Evolutionary conservation across 345 rosid genomes (phyloP).

Genomic region (Bruguiera gymnorhiza): DNA sequence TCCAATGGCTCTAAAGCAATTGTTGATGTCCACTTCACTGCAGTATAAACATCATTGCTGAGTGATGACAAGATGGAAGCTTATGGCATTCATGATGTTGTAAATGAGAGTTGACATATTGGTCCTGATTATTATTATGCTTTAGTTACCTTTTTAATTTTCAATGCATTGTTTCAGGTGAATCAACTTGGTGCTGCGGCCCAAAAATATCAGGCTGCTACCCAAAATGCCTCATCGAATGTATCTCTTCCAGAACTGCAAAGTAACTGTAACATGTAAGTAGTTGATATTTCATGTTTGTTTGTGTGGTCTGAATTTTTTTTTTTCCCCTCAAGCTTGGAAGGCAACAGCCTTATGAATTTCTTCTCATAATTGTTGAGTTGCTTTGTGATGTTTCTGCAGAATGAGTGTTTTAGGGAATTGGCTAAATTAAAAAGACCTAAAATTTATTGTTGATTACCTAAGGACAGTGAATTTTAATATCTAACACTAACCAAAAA

Average conservation of each 20-base stretch:
- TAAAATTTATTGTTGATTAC: no score
- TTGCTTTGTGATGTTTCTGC: no score
- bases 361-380: background rate
- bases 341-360: background rate
- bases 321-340: background rate
- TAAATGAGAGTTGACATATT: background rate
- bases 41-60: background rate
- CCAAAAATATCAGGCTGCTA: conserved; percentile 81
- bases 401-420: no score
- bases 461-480: no score
- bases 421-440: no score
- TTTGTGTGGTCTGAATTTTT: background rate
- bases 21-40: conserved; percentile 3
- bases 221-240: conserved; percentile 79
- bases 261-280: conserved; percentile 86
- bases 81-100: background rate
- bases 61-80: background rate
- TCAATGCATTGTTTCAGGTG: conserved; percentile 46
- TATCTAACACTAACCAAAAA: no score
- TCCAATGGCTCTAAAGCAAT: background rate
- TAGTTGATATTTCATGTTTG: background rate
- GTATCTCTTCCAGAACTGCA: conserved; percentile 77
- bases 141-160: background rate
- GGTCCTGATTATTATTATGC: background rate
- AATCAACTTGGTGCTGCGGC: conserved; percentile 88